Conservation (phyloP, 2,329 filamentous ascomycete genomes). For the Chaetomiaceae sp. region DNA sequence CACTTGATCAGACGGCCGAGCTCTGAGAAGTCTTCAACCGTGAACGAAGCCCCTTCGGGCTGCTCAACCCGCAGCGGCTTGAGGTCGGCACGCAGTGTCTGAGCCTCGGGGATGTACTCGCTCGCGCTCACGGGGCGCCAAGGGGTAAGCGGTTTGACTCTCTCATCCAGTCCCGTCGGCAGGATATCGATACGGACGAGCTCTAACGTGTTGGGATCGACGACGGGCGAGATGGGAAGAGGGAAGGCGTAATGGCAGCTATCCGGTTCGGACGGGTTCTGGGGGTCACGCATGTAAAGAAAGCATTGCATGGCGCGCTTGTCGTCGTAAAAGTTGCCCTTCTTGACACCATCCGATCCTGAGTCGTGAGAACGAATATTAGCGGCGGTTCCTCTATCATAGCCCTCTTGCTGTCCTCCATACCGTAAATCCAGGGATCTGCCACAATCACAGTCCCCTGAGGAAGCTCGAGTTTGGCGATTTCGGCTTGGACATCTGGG, state of each 20-base stretch:
- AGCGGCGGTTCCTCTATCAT: background rate
- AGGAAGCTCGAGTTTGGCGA: slow-evolving; percentile 58
- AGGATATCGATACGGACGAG: slow-evolving; percentile 65
- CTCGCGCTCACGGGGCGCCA: slow-evolving; percentile 53
- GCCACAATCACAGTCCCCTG: slow-evolving; percentile 53
- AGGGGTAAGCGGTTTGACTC: slow-evolving; percentile 48
- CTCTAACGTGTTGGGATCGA: slow-evolving; percentile 57
- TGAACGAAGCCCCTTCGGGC: slow-evolving; percentile 59
- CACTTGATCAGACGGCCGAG: slow-evolving; percentile 29
- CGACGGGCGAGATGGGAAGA: slow-evolving; percentile 61
- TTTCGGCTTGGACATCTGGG: slow-evolving; percentile 52
- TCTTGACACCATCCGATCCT: slow-evolving; percentile 47
- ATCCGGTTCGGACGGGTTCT: slow-evolving; percentile 55
- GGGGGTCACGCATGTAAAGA: slow-evolving; percentile 60
- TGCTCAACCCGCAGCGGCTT: slow-evolving; percentile 60
- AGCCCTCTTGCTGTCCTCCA: no score
- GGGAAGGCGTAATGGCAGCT: slow-evolving; percentile 66
- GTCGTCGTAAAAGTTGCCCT: slow-evolving; percentile 40
- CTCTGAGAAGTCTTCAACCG: slow-evolving; percentile 26
- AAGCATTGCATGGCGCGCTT: slow-evolving; percentile 57
- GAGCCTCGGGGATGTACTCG: slow-evolving; percentile 62
- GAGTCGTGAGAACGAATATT: background rate
- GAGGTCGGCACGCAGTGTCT: slow-evolving; percentile 53
- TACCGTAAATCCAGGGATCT: slow-evolving; percentile 63
- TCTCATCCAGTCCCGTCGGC: slow-evolving; percentile 61